Percentiles rank a stretch among this genome's conserved stretches.
These are phyloP conservation scores for Lasiodiplodia sp. DNA, from an alignment of 2,329 filamentous ascomycete species.

Conservation along the genomic window DNA sequence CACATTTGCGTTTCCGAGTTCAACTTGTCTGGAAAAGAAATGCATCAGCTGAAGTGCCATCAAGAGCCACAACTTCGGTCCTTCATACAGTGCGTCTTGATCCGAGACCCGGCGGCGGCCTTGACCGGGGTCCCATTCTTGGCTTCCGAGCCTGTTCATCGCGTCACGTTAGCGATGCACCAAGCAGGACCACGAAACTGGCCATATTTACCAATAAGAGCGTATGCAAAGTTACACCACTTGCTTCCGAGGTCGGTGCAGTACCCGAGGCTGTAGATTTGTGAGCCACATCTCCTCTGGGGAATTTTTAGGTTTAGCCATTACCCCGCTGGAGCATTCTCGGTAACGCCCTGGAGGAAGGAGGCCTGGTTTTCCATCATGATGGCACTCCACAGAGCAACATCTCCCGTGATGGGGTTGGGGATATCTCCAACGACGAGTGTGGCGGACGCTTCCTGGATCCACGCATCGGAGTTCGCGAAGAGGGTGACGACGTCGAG, in stretches of 20 bases:
- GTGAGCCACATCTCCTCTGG: not conserved
- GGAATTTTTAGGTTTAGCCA: not conserved
- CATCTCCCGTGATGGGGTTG: constrained; percentile 35
- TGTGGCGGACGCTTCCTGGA: constrained; percentile 36
- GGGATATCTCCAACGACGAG: constrained; percentile 36
- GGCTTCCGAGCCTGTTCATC: constrained; percentile 30
- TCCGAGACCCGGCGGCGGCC: constrained; percentile 33
- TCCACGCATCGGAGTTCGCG: constrained; percentile 32
- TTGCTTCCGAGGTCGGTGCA: constrained; percentile 35
- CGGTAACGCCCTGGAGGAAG: constrained; percentile 39
- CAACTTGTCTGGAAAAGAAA: constrained; percentile 33
- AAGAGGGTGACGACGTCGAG: constrained; percentile 37
- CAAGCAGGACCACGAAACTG: not conserved
- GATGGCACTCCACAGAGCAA: constrained; percentile 38
- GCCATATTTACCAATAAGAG: constrained; percentile 28
- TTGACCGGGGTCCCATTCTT: constrained; percentile 33
- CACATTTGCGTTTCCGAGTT: constrained; percentile 36
- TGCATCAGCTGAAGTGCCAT: not conserved
- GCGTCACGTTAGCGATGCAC: not conserved
- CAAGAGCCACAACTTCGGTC: not conserved
- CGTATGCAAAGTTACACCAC: constrained; percentile 39
- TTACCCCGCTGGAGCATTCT: constrained; percentile 31
- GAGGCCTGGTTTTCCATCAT: constrained; percentile 37
- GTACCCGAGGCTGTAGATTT: constrained; percentile 29
- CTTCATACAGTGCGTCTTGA: constrained; percentile 36